Evolutionary conservation across 805 yeast genomes (phyloP).

Genomic region (Blastobotrys chiropterorum): DNA sequence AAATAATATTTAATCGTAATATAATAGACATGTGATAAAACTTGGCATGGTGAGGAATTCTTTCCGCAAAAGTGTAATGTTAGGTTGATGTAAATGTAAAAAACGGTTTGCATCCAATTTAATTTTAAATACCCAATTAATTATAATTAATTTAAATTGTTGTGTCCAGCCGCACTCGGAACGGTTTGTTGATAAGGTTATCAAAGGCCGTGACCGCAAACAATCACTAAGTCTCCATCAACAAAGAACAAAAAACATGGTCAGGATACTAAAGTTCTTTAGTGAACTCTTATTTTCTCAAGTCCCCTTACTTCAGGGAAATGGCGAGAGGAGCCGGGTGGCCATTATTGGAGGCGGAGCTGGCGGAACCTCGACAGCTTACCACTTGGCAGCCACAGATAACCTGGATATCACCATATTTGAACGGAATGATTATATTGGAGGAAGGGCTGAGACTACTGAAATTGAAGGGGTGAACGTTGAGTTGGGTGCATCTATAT

Average conservation of each 20-base stretch:
- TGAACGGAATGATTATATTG: slow-evolving; percentile 37
- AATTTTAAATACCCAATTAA: no score
- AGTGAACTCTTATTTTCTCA: neutral
- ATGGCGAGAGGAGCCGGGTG: slow-evolving; percentile 12
- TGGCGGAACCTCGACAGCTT: slow-evolving; percentile 45
- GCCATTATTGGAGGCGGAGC: slow-evolving; percentile 50
- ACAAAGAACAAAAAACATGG: neutral
- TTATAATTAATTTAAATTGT: no score
- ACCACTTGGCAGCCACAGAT: slow-evolving; percentile 32
- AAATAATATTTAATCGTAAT: neutral
- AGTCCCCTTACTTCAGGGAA: neutral
- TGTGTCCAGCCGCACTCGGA: no score
- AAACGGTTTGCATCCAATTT: no score
- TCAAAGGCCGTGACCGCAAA: neutral
- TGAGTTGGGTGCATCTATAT: slow-evolving; percentile 45
- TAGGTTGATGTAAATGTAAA: no score
- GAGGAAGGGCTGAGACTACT: slow-evolving; percentile 42
- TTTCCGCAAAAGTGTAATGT: no score
- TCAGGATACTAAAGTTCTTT: neutral
- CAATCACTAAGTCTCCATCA: neutral
- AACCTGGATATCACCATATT: slow-evolving; percentile 35
- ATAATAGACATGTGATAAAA: no score
- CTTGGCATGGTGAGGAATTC: no score
- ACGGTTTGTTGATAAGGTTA: no score
- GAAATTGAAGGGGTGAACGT: slow-evolving; percentile 28